Base-by-base conservation (phyloP, 1,284 basidiomycete species). In the Cutaneotrichosporon cyanovorans region DNA sequence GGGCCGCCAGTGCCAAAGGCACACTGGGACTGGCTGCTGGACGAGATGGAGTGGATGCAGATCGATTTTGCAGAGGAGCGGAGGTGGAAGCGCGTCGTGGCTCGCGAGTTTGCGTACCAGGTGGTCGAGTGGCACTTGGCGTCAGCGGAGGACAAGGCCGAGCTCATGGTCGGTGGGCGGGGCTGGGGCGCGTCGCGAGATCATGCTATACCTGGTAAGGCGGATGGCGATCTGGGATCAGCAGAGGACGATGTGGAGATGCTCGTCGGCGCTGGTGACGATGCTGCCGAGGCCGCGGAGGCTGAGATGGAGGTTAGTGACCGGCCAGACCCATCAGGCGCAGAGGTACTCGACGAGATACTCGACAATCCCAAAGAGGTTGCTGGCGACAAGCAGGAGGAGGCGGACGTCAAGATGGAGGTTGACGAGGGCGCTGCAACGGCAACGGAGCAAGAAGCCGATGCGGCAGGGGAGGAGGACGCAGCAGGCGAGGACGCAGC, bases 41-140 rank as follows among this genome's bases (percentile, higher is more conserved):
- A 98, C 53, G 95, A 98, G 73, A 90, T 97, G 89, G 88, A 86
- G 79, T 98, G 93, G 95, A 84, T 99, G 78, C 85, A 91, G 39
- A 81, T 81, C 14, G 95, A 99, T 63, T 97, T 91, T 60, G 81
- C 85, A 8, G 91, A 98, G 69, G 95, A 99, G 65, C 77, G 87
- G 42, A 80, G 80, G 50, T 98, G 92, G 92, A 98, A 98, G 68
- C 73, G 86, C 30, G 83, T 84, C 1, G 67, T 90, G 16, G 92
- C 93, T 0, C 85, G 84, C 63, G 83, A 85, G 50, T 69, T 97
- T n/a, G 87, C 87, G 0, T 81, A 81, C 43, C 81, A 87, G 39
- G 83, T 88, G 12, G 77, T 85, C 11, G 84, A 87, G 55, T 98
- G 90, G 88, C 88, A 95, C 65, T 77, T 80, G 42, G 83, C 86